Conservation (phyloP, 495 filamentous ascomycete species). For the Collariella sp. region DNA sequence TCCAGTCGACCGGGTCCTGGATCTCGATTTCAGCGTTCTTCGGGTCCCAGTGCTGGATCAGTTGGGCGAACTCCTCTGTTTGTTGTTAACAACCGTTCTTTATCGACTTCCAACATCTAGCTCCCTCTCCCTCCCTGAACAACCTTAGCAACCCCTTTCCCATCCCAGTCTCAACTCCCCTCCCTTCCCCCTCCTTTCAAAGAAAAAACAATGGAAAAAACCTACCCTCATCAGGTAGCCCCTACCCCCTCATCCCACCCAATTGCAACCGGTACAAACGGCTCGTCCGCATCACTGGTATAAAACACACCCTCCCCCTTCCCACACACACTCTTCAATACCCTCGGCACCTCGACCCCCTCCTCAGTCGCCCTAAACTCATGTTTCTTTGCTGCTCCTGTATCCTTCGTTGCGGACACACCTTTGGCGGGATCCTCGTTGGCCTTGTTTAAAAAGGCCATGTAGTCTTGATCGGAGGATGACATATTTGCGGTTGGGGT, state of each 20-base stretch:
- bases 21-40: slow-evolving; percentile 44
- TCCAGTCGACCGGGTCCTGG: slow-evolving; percentile 51
- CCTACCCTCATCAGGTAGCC: slow-evolving; percentile 56
- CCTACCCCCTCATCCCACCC: slow-evolving; percentile 48
- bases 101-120: neutral
- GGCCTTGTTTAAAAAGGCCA: slow-evolving; percentile 74
- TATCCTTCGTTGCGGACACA: neutral
- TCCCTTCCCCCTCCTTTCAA: neutral
- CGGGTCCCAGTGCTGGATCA: slow-evolving; percentile 46
- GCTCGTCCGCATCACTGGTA: slow-evolving; percentile 73
- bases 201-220: slow-evolving; percentile 12
- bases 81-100: no score
- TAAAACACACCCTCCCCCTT: slow-evolving; percentile 57
- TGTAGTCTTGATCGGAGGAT: slow-evolving; percentile 73
- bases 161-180: neutral
- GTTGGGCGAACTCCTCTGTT: slow-evolving; percentile 48
- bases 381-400: neutral
- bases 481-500: neutral
- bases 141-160: neutral
- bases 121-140: neutral
- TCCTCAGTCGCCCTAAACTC: slow-evolving; percentile 45
- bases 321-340: slow-evolving; percentile 37
- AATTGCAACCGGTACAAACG: slow-evolving; percentile 66
- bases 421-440: slow-evolving; percentile 57
- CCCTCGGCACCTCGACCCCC: slow-evolving; percentile 46